A percentile compares a stretch with the other conserved stretches of the same genome.
phyloP scores from a whole-genome alignment of 371 early-diverging fungal genomes.

The Synchytrium microbalum region DNA sequence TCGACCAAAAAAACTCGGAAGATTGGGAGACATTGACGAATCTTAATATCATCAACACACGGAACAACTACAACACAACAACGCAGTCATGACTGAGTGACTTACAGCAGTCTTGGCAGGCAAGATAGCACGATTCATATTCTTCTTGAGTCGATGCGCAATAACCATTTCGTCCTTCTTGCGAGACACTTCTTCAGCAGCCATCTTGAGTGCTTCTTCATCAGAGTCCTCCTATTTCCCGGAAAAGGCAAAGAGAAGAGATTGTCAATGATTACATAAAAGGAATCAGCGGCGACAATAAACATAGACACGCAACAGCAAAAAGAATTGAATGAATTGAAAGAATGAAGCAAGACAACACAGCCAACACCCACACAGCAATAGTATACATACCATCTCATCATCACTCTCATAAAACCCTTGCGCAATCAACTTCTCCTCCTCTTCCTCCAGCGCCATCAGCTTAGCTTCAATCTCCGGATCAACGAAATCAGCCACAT shows the following conservation, averaged over 20 bases:
- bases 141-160: slow-evolving; percentile 61
- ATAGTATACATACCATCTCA: neutral
- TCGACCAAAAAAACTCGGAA: no score
- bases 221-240: slow-evolving; percentile 42
- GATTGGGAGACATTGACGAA: no score
- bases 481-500: slow-evolving; percentile 99
- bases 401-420: slow-evolving; percentile 76
- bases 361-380: no score
- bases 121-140: slow-evolving; percentile 56
- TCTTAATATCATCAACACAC: neutral
- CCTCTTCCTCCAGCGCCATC: slow-evolving; percentile 93
- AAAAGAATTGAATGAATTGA: no score
- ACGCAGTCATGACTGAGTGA: slow-evolving; percentile 31
- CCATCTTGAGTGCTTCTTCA: slow-evolving; percentile 63
- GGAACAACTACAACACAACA: neutral
- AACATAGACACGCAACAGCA: no score
- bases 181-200: slow-evolving; percentile 75
- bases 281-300: neutral
- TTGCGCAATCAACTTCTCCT: slow-evolving; percentile 83
- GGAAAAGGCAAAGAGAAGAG: slow-evolving; percentile 15
- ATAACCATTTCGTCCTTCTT: slow-evolving; percentile 75
- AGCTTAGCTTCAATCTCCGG: slow-evolving; percentile 94
- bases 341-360: no score
- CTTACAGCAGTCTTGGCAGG: slow-evolving; percentile 43
- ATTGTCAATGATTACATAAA: neutral